Percentiles rank a stretch among this genome's conserved stretches.
Evolutionary conservation across 768 basidiomycete genomes (phyloP).

Genomic region (Pleurotus sapidus): DNA sequence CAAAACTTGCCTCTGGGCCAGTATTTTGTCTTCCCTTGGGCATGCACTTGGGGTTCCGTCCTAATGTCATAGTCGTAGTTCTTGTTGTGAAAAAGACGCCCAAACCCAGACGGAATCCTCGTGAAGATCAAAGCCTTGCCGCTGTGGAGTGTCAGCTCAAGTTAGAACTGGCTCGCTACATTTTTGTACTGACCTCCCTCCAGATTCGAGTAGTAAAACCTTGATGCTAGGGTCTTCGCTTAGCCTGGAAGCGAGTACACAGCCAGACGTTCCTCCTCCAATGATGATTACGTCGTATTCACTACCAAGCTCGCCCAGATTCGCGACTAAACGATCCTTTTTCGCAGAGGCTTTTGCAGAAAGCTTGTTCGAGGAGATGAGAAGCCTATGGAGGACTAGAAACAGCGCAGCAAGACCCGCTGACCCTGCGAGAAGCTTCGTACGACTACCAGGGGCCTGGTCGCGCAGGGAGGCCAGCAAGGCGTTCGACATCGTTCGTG

Average conservation of each 20-base stretch:
- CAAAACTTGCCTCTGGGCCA: constrained; percentile 62
- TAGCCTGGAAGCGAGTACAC: constrained; percentile 56
- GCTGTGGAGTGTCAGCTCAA: constrained; percentile 22
- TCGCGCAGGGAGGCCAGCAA: not conserved
- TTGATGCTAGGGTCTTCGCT: constrained; percentile 51
- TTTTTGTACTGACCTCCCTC: constrained; percentile 43
- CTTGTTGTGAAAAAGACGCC: constrained; percentile 35
- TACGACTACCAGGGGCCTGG: not conserved
- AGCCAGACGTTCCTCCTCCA: constrained; percentile 65
- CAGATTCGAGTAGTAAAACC: constrained; percentile 59
- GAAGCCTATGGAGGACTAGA: constrained; percentile 6
- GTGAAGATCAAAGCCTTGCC: constrained; percentile 37
- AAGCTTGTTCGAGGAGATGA: not conserved
- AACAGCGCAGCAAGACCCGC: constrained; percentile 10
- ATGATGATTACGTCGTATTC: constrained; percentile 45
- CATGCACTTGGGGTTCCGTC: constrained; percentile 55
- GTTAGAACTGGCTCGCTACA: not conserved
- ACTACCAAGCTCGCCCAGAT: constrained; percentile 26
- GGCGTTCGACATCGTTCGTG: not conserved
- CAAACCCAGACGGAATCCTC: constrained; percentile 42
- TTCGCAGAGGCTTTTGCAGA: not conserved
- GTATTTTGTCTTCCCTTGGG: constrained; percentile 42
- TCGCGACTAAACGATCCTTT: not conserved
- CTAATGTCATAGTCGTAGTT: constrained; percentile 51
- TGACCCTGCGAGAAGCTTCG: constrained; percentile 3